Percentiles rank a stretch among this genome's conserved stretches.
Conservation (phyloP, 2,329 filamentous ascomycete species). For the Lecanoromycetidae sp. region DNA sequence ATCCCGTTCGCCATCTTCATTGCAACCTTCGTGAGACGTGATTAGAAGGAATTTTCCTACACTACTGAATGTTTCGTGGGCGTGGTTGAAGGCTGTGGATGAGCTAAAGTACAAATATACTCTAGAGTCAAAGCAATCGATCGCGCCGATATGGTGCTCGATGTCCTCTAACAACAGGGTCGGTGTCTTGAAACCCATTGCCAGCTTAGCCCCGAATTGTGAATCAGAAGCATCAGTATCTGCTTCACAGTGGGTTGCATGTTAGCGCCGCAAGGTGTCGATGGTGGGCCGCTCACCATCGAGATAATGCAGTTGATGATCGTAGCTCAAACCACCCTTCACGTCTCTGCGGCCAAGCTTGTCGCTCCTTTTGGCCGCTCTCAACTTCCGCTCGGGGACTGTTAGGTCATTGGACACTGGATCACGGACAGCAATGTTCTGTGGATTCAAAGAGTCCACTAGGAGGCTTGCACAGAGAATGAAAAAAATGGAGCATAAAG, state of each 20-base stretch:
- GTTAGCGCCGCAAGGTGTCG: background rate
- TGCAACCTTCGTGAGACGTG: slow-evolving; percentile 28
- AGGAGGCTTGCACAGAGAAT: too few relatives aligned
- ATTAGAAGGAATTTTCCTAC: slow-evolving; percentile 24
- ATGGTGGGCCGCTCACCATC: slow-evolving; percentile 21
- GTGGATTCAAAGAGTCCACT: too few relatives aligned
- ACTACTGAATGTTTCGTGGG: slow-evolving; percentile 21
- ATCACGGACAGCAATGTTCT: background rate
- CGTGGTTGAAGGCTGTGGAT: slow-evolving; percentile 21
- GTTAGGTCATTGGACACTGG: background rate
- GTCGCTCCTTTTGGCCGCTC: slow-evolving; percentile 24
- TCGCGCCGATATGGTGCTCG: slow-evolving; percentile 25
- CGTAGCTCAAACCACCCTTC: slow-evolving; percentile 23
- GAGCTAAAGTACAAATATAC: slow-evolving; percentile 26
- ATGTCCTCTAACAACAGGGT: slow-evolving; percentile 28
- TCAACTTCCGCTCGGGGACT: slow-evolving; percentile 21
- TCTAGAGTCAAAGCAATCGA: slow-evolving; percentile 22
- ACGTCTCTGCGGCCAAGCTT: slow-evolving; percentile 21
- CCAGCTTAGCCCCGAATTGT: slow-evolving; percentile 27
- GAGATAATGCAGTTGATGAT: slow-evolving; percentile 25
- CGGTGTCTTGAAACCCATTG: slow-evolving; percentile 24
- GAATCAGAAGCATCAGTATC: slow-evolving; percentile 14
- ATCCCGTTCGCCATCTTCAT: slow-evolving; percentile 26
- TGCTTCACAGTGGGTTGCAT: background rate
- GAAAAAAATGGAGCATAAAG: too few relatives aligned